Evolutionary conservation across 495 filamentous ascomycete species (phyloP).

Genomic region (Rhypophila decipiens): DNA sequence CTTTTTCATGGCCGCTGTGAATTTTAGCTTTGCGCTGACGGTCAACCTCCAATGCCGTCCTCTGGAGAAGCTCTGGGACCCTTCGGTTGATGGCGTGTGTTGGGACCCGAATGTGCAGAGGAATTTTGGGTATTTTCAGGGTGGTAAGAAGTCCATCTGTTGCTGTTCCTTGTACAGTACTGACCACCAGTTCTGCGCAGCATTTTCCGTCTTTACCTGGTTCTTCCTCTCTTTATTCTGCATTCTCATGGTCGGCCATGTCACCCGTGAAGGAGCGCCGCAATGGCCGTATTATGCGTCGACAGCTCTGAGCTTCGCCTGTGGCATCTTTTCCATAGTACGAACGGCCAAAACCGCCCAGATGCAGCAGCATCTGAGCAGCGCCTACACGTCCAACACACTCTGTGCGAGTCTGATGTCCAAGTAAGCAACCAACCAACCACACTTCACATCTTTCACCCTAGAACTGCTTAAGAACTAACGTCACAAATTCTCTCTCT

Average conservation of each 20-base stretch:
- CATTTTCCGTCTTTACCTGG: constrained; percentile 30
- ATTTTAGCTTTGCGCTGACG: constrained; percentile 24
- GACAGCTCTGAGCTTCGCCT: constrained; percentile 22
- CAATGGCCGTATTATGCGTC: constrained; percentile 29
- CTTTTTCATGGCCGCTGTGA: constrained; percentile 25
- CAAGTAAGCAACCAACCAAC: constrained; percentile 12
- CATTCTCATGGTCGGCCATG: constrained; percentile 22
- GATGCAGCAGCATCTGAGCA: constrained; percentile 23
- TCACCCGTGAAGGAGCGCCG: constrained; percentile 17
- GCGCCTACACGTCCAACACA: constrained; percentile 20
- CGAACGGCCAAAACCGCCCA: constrained; percentile 2
- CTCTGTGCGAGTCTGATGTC: constrained; percentile 28
- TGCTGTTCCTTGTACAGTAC: background rate
- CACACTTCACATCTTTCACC: no score
- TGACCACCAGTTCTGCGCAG: constrained; percentile 6
- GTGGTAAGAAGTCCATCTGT: constrained; percentile 16
- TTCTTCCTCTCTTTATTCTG: constrained; percentile 31
- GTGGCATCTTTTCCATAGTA: constrained; percentile 1
- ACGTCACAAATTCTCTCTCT: background rate
- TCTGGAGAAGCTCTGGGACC: constrained; percentile 30
- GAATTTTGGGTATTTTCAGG: constrained; percentile 33
- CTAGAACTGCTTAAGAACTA: background rate
- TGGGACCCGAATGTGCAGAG: constrained; percentile 25
- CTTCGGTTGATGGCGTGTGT: constrained; percentile 18
- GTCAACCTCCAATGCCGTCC: constrained; percentile 31